Evolutionary conservation across 1,284 basidiomycete species (phyloP).

Genomic region (Cryptococcus sp.): DNA sequence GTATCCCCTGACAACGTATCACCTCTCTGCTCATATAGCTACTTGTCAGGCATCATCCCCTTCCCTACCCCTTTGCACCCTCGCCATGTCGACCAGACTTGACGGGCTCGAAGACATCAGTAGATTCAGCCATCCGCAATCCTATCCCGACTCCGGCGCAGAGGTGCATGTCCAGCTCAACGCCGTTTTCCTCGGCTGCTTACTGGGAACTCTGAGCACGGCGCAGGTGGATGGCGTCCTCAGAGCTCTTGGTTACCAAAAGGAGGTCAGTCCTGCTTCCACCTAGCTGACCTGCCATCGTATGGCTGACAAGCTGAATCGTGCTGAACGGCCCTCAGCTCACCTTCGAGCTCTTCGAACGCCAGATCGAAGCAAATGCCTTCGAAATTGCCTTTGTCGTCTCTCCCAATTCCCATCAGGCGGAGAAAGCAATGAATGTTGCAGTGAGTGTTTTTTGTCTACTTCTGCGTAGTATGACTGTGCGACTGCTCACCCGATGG

Average conservation of each 20-base stretch:
- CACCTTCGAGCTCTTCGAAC: conserved; percentile 1
- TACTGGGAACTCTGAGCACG: background rate
- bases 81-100: conserved; percentile 4
- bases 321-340: background rate
- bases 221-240: conserved; percentile 1
- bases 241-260: background rate
- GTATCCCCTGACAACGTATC: background rate
- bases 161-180: conserved; percentile 17
- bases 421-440: conserved; percentile 3
- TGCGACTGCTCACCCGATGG: too few relatives aligned
- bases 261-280: conserved; percentile 1
- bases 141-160: background rate
- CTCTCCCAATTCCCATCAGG: conserved; percentile 6
- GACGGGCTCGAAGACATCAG: conserved; percentile 11
- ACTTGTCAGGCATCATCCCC: background rate
- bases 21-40: background rate
- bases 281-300: background rate
- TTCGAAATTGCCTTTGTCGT: background rate
- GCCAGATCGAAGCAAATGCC: background rate
- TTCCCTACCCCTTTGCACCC: too few relatives aligned
- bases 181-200: conserved; percentile 12
- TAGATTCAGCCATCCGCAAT: conserved; percentile 6
- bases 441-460: conserved; percentile 6
- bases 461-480: background rate
- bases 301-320: background rate